Percentiles rank a stretch among this genome's conserved stretches.
phyloP scores from a whole-genome alignment of 345 rosid genomes.

The Euphorbia pulcherrima region DNA sequence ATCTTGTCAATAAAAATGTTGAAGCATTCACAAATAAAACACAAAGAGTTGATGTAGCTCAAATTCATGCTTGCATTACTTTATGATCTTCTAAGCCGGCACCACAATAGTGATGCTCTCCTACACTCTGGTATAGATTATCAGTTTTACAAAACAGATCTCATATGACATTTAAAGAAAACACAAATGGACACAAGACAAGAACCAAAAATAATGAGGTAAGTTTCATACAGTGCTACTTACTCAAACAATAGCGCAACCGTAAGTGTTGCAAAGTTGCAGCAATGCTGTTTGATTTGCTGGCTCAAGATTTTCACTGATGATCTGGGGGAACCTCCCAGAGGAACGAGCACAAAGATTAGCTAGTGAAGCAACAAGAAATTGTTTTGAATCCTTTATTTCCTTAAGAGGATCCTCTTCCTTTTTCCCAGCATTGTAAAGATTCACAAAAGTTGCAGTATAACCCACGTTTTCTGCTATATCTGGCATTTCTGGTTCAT shows the following conservation, averaged over 20 bases:
- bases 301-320: constrained; percentile 60
- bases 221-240: constrained; percentile 26
- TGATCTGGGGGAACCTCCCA: constrained; percentile 72
- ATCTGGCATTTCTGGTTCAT: constrained; percentile 92
- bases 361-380: constrained; percentile 59
- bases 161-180: neutral
- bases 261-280: constrained; percentile 62
- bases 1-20: neutral
- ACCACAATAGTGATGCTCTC: neutral
- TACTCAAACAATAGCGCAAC: constrained; percentile 59
- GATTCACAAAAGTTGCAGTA: constrained; percentile 72
- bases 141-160: neutral
- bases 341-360: constrained; percentile 58
- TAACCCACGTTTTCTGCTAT: constrained; percentile 74
- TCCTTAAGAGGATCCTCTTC: constrained; percentile 86
- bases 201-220: neutral
- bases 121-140: neutral
- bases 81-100: neutral
- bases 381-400: constrained; percentile 74
- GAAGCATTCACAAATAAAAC: neutral
- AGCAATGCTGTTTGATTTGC: constrained; percentile 66
- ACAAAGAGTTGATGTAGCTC: neutral
- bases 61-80: neutral
- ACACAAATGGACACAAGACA: neutral
- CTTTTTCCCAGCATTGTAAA: constrained; percentile 81